Conservation (phyloP, 495 filamentous ascomycete species). For the Gamarada debralockiae region DNA sequence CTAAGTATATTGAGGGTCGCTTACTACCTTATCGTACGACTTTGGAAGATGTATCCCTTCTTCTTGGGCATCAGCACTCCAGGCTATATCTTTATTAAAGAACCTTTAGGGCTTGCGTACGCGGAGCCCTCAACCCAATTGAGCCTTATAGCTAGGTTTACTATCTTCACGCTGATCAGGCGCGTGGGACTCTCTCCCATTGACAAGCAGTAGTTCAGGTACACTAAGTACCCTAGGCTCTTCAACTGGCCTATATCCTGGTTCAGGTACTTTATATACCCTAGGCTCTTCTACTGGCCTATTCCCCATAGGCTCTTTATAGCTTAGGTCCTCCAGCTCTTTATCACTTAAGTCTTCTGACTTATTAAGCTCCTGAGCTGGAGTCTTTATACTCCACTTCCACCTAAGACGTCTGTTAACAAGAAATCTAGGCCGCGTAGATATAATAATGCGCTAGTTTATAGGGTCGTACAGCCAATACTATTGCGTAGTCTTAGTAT, state of each 20-base stretch:
- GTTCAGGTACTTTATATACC: too few relatives aligned
- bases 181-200: neutral
- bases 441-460: neutral
- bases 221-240: neutral
- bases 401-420: too few relatives aligned
- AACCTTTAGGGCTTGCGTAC: neutral
- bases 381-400: too few relatives aligned
- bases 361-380: neutral
- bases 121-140: too few relatives aligned
- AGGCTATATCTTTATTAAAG: too few relatives aligned
- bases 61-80: neutral
- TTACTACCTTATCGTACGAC: neutral
- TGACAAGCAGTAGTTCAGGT: neutral
- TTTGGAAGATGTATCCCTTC: neutral
- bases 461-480: conserved; percentile 4
- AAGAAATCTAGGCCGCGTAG: too few relatives aligned
- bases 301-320: neutral
- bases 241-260: too few relatives aligned
- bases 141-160: neutral
- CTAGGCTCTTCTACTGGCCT: too few relatives aligned
- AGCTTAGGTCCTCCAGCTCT: neutral
- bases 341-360: neutral
- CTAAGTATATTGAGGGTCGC: neutral
- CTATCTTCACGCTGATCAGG: neutral
- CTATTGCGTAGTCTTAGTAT: conserved; percentile 1